Conservation (phyloP, 108 stramenopile genomes). For the Skeletonema tropicum region DNA sequence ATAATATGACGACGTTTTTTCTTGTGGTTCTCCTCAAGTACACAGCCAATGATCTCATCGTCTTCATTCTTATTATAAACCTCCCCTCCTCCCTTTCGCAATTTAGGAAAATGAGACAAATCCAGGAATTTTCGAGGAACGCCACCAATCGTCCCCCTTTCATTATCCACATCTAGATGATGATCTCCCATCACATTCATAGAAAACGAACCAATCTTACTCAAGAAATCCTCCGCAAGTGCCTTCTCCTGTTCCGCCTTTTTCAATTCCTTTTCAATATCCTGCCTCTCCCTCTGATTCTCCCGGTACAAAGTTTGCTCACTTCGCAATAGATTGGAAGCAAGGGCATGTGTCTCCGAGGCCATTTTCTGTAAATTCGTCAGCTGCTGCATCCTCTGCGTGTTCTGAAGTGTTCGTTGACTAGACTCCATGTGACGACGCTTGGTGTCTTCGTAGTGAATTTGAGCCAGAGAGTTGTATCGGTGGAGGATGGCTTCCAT, state of each 20-base stretch:
- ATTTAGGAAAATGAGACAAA: constrained; percentile 32
- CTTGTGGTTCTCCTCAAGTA: not conserved
- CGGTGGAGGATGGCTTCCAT: constrained; percentile 16
- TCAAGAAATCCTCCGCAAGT: constrained; percentile 24
- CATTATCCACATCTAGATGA: not conserved
- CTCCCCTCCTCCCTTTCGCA: not conserved
- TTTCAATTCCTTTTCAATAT: constrained; percentile 5
- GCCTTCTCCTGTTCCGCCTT: constrained; percentile 19
- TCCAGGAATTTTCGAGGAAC: constrained; percentile 41
- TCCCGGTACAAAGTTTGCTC: not conserved
- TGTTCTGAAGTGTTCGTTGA: not conserved
- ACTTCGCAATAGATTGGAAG: not conserved
- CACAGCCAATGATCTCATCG: not conserved
- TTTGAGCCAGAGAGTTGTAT: constrained; percentile 20
- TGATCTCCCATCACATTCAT: not conserved
- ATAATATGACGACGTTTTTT: constrained; percentile 21
- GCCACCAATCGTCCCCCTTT: constrained; percentile 22
- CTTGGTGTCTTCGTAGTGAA: constrained; percentile 5
- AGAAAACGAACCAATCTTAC: not conserved
- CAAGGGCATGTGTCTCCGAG: not conserved
- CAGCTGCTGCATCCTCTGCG: constrained; percentile 4
- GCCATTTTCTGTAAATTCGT: constrained; percentile 9
- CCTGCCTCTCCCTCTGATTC: constrained; percentile 6
- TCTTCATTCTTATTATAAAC: not conserved
- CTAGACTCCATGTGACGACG: constrained; percentile 3